phyloP scores from a whole-genome alignment of 306 rosid species.

The Prunus armeniaca region DNA sequence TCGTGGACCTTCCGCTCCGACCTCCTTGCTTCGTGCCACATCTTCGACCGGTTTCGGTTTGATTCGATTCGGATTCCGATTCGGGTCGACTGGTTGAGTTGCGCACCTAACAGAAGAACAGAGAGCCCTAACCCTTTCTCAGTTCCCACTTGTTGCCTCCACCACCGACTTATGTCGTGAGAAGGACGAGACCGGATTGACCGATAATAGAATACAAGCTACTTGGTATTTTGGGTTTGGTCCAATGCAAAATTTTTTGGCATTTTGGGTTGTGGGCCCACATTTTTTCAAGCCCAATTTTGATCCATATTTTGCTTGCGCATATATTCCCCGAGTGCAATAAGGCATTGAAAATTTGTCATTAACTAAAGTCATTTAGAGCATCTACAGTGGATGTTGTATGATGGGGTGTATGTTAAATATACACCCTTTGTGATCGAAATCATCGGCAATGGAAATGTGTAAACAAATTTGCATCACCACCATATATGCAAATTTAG shows the following conservation, averaged over 20 bases:
- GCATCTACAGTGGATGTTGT: too few species aligned
- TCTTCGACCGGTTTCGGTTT: conserved; percentile 22
- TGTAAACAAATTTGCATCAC: too few species aligned
- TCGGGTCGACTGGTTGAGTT: not conserved
- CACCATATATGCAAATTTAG: too few species aligned
- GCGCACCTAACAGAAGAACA: too few species aligned
- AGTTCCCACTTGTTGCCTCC: not conserved
- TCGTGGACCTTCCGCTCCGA: conserved; percentile 99
- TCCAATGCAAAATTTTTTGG: not conserved
- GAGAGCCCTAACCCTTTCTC: not conserved
- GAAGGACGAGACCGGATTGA: not conserved
- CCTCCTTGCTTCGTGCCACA: conserved; percentile 99
- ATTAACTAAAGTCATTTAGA: too few species aligned
- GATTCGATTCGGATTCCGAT: not conserved
- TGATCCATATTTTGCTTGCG: too few species aligned
- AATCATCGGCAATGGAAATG: too few species aligned
- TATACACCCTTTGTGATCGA: too few species aligned
- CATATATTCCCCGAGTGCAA: too few species aligned
- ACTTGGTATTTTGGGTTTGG: not conserved
- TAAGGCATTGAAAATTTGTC: too few species aligned
- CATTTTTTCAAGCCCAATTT: not conserved
- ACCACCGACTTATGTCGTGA: not conserved
- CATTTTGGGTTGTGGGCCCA: not conserved
- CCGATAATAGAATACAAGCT: not conserved
- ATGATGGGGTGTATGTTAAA: too few species aligned